Conservation (phyloP, 306 rosid species). For the Prunus mongolica region DNA sequence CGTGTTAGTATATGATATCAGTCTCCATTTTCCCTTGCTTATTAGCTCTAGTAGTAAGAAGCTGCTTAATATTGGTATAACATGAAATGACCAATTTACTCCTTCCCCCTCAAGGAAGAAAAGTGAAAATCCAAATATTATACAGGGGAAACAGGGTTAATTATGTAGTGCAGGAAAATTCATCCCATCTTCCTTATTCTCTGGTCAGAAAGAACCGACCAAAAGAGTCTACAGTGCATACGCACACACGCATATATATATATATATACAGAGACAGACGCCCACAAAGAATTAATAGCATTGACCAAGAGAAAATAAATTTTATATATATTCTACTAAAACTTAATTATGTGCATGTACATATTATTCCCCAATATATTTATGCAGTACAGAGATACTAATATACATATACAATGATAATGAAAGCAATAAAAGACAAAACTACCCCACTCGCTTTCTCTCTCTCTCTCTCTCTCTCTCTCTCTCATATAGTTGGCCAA, state of each 20-base stretch:
- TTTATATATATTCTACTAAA: not conserved
- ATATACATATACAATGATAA: not conserved
- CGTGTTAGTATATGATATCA: not conserved
- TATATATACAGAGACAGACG: constrained; percentile 22
- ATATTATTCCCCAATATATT: not conserved
- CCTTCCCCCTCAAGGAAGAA: not conserved
- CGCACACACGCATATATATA: constrained; percentile 6
- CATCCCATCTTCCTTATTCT: constrained; percentile 1
- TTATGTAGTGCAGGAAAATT: constrained; percentile 8
- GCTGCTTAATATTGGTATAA: no score
- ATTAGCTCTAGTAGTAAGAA: not conserved
- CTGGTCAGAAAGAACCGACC: constrained; percentile 34
- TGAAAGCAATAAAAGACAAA: constrained; percentile 30
- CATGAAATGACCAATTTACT: not conserved
- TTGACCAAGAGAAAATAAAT: constrained; percentile 32
- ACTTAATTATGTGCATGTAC: constrained; percentile 27
- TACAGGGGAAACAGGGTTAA: not conserved
- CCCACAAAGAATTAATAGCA: constrained; percentile 31
- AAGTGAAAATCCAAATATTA: not conserved
- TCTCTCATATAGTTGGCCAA: constrained; percentile 61
- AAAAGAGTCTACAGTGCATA: constrained; percentile 33
- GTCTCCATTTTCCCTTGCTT: no score
- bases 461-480: constrained; percentile 14
- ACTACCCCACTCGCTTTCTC: constrained; percentile 15
- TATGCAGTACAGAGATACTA: not conserved